Evolutionary conservation across 805 yeast species (phyloP), one percentile per base, ranked within the genome.

Genomic region (Lipomyces sp.): DNA sequence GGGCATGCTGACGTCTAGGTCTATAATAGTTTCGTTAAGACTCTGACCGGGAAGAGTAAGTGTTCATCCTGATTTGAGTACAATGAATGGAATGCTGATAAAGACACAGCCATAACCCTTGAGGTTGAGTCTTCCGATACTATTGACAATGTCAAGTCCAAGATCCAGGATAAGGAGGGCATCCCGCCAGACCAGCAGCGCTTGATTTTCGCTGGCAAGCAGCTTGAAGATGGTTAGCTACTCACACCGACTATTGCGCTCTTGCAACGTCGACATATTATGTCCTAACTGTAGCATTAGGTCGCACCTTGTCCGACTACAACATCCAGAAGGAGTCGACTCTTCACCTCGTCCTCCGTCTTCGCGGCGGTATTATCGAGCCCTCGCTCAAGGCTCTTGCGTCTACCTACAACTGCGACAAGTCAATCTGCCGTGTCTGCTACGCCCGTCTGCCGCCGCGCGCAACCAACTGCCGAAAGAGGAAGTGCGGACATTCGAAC

Each of bases 391-490:
- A 91, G 82, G 96, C 91, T 70, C 83, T 93, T 72, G 98, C 98
- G 77, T 87, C 97, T 74, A 93, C 93, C 81, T 93, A 86, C 91
- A 93, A 93, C 95, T 93, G 98, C 83, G 98, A 93, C 66, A 93
- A 93, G 81, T 76, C 96, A 65, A 91, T 93, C 76, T 93, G 98
- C 84, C 95, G 98, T 80, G 87, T 90, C 77, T 93, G 98, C 83
- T 93, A 93, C 85, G 65, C 98, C 70, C 93, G 98, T 84, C 90
- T 93, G 74, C 98, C 98, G 74, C 96, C 98, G 79, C 95, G 98
- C 86, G 98, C 98, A 70, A 93, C 98, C 79, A 93, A 93, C 96
- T 93, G 98, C 85, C 89, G 98, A 83, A 93, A 93, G 98, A 89
- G 97, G 88, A 93, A 93, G 85, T 93, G 98, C 81, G 98, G 98